Percentiles rank a stretch among this genome's conserved stretches.
Conservation (phyloP, 345 rosid genomes). For the Citrus inodora region DNA sequence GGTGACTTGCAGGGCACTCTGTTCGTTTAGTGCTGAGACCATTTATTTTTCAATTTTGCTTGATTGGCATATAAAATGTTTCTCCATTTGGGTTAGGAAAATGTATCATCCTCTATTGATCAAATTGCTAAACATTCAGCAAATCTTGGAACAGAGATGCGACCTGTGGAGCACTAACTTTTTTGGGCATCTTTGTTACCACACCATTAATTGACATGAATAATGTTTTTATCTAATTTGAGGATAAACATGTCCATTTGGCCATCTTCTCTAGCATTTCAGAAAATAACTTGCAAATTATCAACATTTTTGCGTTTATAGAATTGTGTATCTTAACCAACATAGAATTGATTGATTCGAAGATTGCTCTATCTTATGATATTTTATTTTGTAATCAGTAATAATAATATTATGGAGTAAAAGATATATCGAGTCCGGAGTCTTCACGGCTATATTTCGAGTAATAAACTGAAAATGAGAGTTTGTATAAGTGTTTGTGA, state of each 20-base stretch:
- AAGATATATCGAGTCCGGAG: background rate
- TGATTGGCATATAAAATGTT: background rate
- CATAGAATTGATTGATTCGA: too few relatives aligned
- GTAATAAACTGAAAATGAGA: background rate
- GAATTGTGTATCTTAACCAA: too few relatives aligned
- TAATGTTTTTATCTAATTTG: background rate
- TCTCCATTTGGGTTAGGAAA: background rate
- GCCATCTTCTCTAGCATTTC: background rate
- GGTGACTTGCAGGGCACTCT: conserved; percentile 8
- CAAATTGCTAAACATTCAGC: background rate
- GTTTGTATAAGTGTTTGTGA: background rate
- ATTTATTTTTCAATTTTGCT: background rate
- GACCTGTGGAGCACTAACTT: background rate
- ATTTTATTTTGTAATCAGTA: background rate
- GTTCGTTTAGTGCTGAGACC: background rate
- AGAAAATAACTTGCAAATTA: background rate
- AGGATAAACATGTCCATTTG: background rate
- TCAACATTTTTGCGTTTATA: background rate
- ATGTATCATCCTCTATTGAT: background rate
- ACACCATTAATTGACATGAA: background rate
- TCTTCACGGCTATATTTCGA: background rate
- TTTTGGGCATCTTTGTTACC: background rate
- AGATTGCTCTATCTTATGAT: too few relatives aligned
- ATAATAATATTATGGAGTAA: background rate
- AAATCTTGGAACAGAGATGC: background rate